A percentile compares a stretch with the other conserved stretches of the same genome.
phyloP scores from a whole-genome alignment of 1,284 basidiomycete genomes.

The Anthracocystis walkeri region DNA sequence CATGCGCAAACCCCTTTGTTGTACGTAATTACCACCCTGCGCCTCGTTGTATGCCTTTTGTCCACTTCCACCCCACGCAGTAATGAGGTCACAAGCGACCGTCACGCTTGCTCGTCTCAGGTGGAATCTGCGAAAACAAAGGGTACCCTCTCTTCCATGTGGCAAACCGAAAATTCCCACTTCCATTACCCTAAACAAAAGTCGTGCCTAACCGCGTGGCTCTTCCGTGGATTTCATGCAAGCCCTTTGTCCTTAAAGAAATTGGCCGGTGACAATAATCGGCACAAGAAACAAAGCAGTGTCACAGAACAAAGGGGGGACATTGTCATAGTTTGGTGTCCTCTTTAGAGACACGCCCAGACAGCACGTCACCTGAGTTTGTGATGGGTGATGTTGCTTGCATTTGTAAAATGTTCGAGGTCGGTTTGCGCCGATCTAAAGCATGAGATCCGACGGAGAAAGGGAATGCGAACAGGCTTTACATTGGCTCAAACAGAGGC shows the following conservation, averaged over 20 bases:
- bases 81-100: not conserved
- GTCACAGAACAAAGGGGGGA: slow-evolving; percentile 1
- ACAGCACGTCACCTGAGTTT: not conserved
- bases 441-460: no score
- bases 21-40: no score
- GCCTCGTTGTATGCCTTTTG: no score
- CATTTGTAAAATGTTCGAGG: no score
- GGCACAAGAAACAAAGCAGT: not conserved
- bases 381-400: not conserved
- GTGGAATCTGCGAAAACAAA: not conserved
- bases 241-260: slow-evolving; percentile 1
- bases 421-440: no score
- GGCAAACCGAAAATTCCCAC: not conserved
- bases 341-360: not conserved
- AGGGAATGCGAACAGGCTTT: no score
- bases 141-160: not conserved
- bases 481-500: no score
- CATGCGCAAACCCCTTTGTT: no score
- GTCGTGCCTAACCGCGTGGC: no score
- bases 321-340: slow-evolving; percentile 6
- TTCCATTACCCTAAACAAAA: no score
- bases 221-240: not conserved
- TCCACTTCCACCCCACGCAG: no score
- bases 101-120: not conserved
- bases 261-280: not conserved